Evolutionary conservation across 108 stramenopile species (phyloP).

Genomic region (Skeletonema tropicum): DNA sequence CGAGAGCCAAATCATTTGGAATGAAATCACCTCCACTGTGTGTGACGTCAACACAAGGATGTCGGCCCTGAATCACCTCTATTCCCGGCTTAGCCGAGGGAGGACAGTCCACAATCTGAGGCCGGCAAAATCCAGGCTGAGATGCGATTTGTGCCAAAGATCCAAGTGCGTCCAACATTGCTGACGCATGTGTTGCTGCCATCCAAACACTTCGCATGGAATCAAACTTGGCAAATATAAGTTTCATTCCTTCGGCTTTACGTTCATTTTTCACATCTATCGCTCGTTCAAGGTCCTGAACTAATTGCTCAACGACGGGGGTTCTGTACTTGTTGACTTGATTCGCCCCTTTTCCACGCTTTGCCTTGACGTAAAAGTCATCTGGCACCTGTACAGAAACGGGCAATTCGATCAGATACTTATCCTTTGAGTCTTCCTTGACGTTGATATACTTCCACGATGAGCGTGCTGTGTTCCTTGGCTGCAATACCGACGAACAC

Average conservation of each 20-base stretch:
- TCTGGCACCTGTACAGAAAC: slow-evolving; percentile 85
- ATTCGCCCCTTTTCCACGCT: slow-evolving; percentile 83
- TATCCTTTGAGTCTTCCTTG: slow-evolving; percentile 94
- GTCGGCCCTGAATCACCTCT: slow-evolving; percentile 85
- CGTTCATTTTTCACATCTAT: slow-evolving; percentile 83
- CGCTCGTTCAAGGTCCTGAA: slow-evolving; percentile 85
- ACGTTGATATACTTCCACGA: slow-evolving; percentile 86
- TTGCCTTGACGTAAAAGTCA: slow-evolving; percentile 83
- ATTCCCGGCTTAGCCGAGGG: slow-evolving; percentile 60
- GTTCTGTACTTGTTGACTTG: slow-evolving; percentile 93
- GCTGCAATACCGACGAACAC: slow-evolving; percentile 54
- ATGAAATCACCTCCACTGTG: slow-evolving; percentile 87
- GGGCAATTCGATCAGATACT: slow-evolving; percentile 92
- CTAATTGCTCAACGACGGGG: slow-evolving; percentile 69
- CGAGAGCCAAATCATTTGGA: slow-evolving; percentile 91
- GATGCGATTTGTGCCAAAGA: slow-evolving; percentile 87
- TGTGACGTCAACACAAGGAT: slow-evolving; percentile 92
- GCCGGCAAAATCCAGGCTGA: slow-evolving; percentile 78
- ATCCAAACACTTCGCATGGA: slow-evolving; percentile 85
- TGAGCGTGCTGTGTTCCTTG: slow-evolving; percentile 50
- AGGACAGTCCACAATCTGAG: slow-evolving; percentile 75
- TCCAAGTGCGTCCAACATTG: slow-evolving; percentile 94
- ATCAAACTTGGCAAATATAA: slow-evolving; percentile 96
- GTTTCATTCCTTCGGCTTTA: slow-evolving; percentile 87
- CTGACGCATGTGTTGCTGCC: slow-evolving; percentile 82